These are phyloP conservation scores for Venustampulla echinocandica DNA, from an alignment of 495 filamentous ascomycete genomes.

Conservation along the genomic window DNA sequence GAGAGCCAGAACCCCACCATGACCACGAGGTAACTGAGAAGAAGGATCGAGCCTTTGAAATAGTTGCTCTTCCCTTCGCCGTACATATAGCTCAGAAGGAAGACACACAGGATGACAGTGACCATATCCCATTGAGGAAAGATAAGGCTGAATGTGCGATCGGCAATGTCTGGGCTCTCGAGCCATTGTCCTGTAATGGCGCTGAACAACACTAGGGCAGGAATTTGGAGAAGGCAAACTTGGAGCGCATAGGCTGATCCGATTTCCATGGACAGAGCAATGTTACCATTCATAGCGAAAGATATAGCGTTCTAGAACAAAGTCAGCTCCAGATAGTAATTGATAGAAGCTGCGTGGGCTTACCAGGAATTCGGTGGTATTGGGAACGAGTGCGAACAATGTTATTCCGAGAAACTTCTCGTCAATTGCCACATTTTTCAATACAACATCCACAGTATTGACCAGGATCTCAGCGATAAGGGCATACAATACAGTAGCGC, in stretches of 20 bases:
- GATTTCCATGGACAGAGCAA: constrained; percentile 97
- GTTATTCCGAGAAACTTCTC: constrained; percentile 98
- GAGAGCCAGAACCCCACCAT: constrained; percentile 86
- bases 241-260: constrained; percentile 95
- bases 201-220: constrained; percentile 85
- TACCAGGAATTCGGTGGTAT: constrained; percentile 96
- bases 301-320: constrained; percentile 81
- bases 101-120: constrained; percentile 94
- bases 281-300: constrained; percentile 99
- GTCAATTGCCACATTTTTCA: constrained; percentile 82
- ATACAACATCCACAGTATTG: constrained; percentile 88
- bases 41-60: constrained; percentile 87
- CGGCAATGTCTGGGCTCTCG: constrained; percentile 45
- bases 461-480: constrained; percentile 96
- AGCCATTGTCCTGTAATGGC: constrained; percentile 39
- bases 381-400: constrained; percentile 92
- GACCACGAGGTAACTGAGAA: constrained; percentile 90
- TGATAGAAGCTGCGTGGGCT: constrained; percentile 22
- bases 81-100: constrained; percentile 94
- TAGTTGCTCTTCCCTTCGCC: constrained; percentile 96
- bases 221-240: constrained; percentile 94
- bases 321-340: constrained; percentile 25
- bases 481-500: constrained; percentile 87
- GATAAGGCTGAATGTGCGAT: constrained; percentile 84
- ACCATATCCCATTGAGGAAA: constrained; percentile 99